Evolutionary conservation across 371 early-diverging fungal genomes (phyloP), one percentile per base, ranked within the genome.

Genomic region (Thermomucor indicae-seudaticae): DNA sequence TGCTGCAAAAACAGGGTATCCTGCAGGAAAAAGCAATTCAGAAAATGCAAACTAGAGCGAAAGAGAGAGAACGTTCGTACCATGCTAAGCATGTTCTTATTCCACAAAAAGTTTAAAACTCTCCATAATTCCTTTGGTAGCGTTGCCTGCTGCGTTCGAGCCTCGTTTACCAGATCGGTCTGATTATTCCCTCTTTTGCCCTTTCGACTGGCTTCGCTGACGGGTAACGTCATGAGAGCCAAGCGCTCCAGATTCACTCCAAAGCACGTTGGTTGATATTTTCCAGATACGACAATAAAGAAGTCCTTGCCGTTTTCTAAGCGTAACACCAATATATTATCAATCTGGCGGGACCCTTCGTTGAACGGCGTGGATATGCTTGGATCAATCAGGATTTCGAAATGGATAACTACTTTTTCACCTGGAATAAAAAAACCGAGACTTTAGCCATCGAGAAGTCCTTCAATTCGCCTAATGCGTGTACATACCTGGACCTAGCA

Each of bases 51-150:
- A n/a, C n/a, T n/a, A n/a, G n/a, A n/a, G n/a, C n/a, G n/a, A n/a
- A n/a, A n/a, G n/a, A n/a, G n/a, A n/a, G n/a, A n/a, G n/a, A n/a
- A n/a, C 7, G 4, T 22, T 35, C 48, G 51, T 63, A 65, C 68
- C 34, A 72, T 60, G 11, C 34, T 35, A 24, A 72, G 55, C 62
- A 62, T 68, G 25, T 48, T 67, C 37, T 65, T 31, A 28, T 68
- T 67, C 67, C 83, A 84, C n/a, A 94, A 58, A 60, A 90, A 92
- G 48, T 89, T 91, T 16, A 88, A 70, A 35, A 94, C 54, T 24
- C 83, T 72, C 90, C 91, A 91, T 29, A 94, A 51, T 47, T 90
- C 88, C 40, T 76, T 75, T 22, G 95, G 95, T 24, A 91, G 64
- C 52, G 83, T 85, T n/a, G 80, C 72, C 38, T 86, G 84, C 24